These are phyloP conservation scores for Candida pseudocylindracea DNA, from an alignment of 1,139 yeast species.

Conservation along the genomic window DNA sequence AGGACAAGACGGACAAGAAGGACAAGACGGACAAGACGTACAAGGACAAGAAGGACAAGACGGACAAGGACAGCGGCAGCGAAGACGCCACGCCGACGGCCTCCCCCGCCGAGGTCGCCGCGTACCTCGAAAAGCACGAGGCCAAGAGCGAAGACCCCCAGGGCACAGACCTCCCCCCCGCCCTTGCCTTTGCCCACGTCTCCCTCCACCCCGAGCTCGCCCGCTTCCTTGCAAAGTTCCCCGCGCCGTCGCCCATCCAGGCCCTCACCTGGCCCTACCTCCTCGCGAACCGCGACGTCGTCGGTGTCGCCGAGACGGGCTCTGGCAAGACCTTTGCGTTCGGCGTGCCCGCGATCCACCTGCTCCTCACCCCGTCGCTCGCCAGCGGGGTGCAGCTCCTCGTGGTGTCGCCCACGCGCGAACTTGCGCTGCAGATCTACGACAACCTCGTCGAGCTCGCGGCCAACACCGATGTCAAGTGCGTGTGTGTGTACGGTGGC, in stretches of 20 bases:
- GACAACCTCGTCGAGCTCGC: conserved; percentile 52
- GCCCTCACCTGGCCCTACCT: conserved; percentile 94
- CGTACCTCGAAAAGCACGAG: conserved; percentile 47
- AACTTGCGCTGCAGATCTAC: conserved; percentile 80
- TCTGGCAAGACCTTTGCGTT: conserved; percentile 96
- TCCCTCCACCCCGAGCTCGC: conserved; percentile 40
- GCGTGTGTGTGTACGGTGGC: conserved; percentile 92
- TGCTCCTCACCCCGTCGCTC: conserved; percentile 21
- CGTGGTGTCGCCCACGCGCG: conserved; percentile 92
- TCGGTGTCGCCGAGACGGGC: conserved; percentile 98
- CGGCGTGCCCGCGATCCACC: conserved; percentile 91
- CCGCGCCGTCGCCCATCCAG: conserved; percentile 91
- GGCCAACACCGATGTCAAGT: conserved; percentile 29
- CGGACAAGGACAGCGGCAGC: conserved; percentile 1
- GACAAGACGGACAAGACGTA: conserved; percentile 5
- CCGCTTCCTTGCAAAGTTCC: conserved; percentile 40
- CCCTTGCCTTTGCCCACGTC: conserved; percentile 58
- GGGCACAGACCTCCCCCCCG: conserved; percentile 7
- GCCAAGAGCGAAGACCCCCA: conserved; percentile 61
- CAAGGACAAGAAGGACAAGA: conserved; percentile 3
- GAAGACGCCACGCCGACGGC: background rate
- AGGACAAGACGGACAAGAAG: conserved; percentile 6
- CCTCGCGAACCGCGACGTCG: conserved; percentile 59
- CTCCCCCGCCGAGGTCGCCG: conserved; percentile 31
- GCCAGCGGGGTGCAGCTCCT: conserved; percentile 43